Conservation (phyloP, 805 yeast genomes). For the Wickerhamiella siamensis region DNA sequence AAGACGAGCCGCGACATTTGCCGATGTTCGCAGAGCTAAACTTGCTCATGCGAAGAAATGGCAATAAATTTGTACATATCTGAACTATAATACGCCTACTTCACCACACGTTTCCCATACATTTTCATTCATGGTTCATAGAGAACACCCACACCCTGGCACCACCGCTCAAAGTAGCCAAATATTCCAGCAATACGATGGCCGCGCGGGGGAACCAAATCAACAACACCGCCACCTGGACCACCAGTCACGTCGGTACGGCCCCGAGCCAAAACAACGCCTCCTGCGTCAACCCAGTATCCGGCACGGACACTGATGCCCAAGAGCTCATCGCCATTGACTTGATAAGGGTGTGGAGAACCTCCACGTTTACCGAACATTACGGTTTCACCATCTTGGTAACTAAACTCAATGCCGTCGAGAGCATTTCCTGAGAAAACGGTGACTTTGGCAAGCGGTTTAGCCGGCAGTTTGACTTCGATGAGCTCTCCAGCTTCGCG, state of each 20-base stretch:
- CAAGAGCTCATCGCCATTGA: slow-evolving; percentile 48
- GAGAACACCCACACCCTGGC: slow-evolving; percentile 56
- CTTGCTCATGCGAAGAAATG: slow-evolving; percentile 20
- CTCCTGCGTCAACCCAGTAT: slow-evolving; percentile 80
- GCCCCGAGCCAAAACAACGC: slow-evolving; percentile 38
- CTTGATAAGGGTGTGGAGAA: slow-evolving; percentile 31
- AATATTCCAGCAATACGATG: slow-evolving; percentile 50
- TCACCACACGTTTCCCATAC: background rate
- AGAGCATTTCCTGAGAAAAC: slow-evolving; percentile 64
- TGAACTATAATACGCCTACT: background rate
- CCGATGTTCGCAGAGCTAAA: slow-evolving; percentile 15
- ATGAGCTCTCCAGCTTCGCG: slow-evolving; percentile 14
- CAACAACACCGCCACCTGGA: slow-evolving; percentile 46
- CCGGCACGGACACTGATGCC: slow-evolving; percentile 61
- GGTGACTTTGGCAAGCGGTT: slow-evolving; percentile 30
- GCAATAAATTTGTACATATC: slow-evolving; percentile 12
- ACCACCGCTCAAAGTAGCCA: slow-evolving; percentile 59
- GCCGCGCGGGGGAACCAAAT: slow-evolving; percentile 51
- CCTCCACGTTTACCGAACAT: slow-evolving; percentile 29
- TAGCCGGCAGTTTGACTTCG: slow-evolving; percentile 10
- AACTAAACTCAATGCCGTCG: slow-evolving; percentile 58
- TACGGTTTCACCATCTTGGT: slow-evolving; percentile 19
- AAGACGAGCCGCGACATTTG: slow-evolving; percentile 13
- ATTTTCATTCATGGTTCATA: slow-evolving; percentile 25
- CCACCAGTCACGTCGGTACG: slow-evolving; percentile 50